Evolutionary conservation across 2,329 filamentous ascomycete species (phyloP), one percentile per base, ranked within the genome.

Genomic region (Alternaria alternata): DNA sequence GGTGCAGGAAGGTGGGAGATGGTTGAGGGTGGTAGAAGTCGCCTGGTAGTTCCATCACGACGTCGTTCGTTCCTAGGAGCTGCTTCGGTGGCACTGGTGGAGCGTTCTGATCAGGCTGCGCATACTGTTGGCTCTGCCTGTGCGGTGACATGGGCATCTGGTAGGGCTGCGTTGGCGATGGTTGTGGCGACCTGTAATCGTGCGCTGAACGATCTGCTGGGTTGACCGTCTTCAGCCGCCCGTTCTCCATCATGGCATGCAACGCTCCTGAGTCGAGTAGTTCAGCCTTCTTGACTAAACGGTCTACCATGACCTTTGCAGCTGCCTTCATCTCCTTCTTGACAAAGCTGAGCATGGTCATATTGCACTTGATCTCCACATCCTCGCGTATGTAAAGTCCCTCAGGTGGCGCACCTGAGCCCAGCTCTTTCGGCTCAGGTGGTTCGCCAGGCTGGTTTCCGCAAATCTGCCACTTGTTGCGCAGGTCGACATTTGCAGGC

Each of bases 261-360:
- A 91, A 80, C 18, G 86, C 82, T 16, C 89, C 89, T 6, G 88
- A 81, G 67, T 91, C 89, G 39, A 91, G 81, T 22, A 91, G 80
- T 75, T 90, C 88, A 0, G 89, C 89, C 80, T 91, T 91, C 71
- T 90, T 89, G 70, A 91, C 87, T 72, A 92, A 85, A 49, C 89
- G 84, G 54, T 85, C 81, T 1, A 91, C 85, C 86, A 91, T 89
- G 61, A 89, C 84, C 64, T 88, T 88, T 67, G 87, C 88, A 7
- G 89, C 87, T 8, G 87, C 83, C 78, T 89, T 89, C 70, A 86
- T 84, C 74, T 91, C 87, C 59, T 85, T 83, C 81, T 89, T 90
- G 66, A 91, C 88, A 59, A 90, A 90, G 48, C 82, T 73, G 59
- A 88, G 83, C 77, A 90, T 83, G 60, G 88, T 84, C 54, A 91